Evolutionary conservation across 108 stramenopile species (phyloP).

Genomic region (Ochromonas danica): DNA sequence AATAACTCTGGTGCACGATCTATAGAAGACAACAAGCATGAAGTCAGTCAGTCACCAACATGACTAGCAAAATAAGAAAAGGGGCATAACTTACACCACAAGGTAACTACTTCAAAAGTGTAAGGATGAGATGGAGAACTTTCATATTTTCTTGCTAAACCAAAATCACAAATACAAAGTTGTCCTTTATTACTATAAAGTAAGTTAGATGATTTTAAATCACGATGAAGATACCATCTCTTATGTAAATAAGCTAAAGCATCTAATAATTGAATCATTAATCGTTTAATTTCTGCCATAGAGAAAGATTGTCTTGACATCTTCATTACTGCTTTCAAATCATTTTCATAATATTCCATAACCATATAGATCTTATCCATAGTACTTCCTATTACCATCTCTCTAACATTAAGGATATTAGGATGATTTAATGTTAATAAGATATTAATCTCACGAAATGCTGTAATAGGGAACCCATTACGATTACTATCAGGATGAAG

Average conservation of each 20-base stretch:
- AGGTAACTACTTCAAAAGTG: conserved; percentile 33
- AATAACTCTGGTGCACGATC: conserved; percentile 49
- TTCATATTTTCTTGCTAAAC: conserved; percentile 51
- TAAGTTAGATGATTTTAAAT: conserved; percentile 55
- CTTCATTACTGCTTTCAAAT: conserved; percentile 43
- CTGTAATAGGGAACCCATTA: conserved; percentile 54
- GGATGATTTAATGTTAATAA: conserved; percentile 53
- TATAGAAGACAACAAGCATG: no score
- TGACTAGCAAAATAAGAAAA: no score
- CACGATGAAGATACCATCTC: conserved; percentile 54
- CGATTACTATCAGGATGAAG: conserved; percentile 37
- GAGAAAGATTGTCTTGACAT: neutral
- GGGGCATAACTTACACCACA: conserved; percentile 6
- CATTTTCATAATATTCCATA: conserved; percentile 60
- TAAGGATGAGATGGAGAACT: conserved; percentile 32
- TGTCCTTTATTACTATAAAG: conserved; percentile 50
- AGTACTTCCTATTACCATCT: conserved; percentile 55
- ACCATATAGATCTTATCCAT: conserved; percentile 61
- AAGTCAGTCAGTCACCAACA: no score
- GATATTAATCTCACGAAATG: conserved; percentile 58
- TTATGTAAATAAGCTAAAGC: conserved; percentile 52
- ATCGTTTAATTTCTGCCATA: conserved; percentile 41
- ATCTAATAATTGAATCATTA: conserved; percentile 48
- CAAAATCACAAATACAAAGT: conserved; percentile 53
- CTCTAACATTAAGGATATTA: conserved; percentile 52